Conservation (phyloP, 768 basidiomycete species). For the Exidia glandulosa region DNA sequence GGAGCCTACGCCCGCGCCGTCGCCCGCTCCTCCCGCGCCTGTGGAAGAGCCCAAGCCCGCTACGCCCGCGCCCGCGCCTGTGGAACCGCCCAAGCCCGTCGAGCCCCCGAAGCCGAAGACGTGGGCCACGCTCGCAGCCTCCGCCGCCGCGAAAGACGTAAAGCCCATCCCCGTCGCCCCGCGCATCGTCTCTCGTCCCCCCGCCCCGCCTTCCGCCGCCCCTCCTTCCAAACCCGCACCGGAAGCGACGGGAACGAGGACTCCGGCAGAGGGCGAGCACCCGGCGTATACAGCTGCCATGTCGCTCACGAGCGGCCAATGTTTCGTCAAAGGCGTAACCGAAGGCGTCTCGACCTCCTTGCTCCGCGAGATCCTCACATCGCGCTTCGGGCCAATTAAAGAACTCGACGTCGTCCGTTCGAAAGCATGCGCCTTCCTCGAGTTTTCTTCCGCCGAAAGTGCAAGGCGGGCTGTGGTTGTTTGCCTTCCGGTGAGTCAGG, state of each 20-base stretch:
- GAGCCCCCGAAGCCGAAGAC: conserved; percentile 50
- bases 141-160: conserved; percentile 65
- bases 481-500: conserved; percentile 50
- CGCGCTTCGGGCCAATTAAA: conserved; percentile 71
- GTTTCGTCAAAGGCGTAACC: conserved; percentile 88
- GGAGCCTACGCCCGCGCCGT: conserved; percentile 13
- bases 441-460: conserved; percentile 65
- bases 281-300: conserved; percentile 46
- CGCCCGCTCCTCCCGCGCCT: conserved; percentile 14
- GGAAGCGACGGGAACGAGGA: conserved; percentile 23
- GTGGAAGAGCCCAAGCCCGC: background rate
- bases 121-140: conserved; percentile 88
- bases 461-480: conserved; percentile 80
- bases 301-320: conserved; percentile 57
- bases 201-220: conserved; percentile 20
- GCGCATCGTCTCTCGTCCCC: conserved; percentile 21
- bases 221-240: conserved; percentile 3
- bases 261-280: conserved; percentile 32
- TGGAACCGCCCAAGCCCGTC: conserved; percentile 16
- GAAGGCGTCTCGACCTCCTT: conserved; percentile 47
- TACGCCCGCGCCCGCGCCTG: conserved; percentile 19
- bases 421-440: conserved; percentile 92
- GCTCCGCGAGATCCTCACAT: conserved; percentile 38
- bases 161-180: conserved; percentile 63
- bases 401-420: conserved; percentile 79